Percentiles rank a stretch among this genome's conserved stretches.
Evolutionary conservation across 2,329 filamentous ascomycete genomes (phyloP).

Genomic region (Penicillium sp.): DNA sequence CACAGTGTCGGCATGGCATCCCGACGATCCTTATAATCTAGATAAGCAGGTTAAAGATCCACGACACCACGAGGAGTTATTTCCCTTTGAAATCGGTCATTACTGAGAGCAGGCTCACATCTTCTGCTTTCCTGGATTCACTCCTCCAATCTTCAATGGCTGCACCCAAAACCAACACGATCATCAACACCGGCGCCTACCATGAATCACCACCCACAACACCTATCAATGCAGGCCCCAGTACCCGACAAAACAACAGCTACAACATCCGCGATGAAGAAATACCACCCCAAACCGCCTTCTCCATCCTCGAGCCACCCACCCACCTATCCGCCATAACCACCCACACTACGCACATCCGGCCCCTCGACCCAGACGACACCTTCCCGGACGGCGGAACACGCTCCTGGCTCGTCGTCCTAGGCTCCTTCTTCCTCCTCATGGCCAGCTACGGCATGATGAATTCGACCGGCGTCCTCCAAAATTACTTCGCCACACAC

Average conservation of each 20-base stretch:
- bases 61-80: too few species aligned
- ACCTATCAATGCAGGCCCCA: background rate
- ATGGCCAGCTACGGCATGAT: constrained; percentile 53
- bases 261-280: constrained; percentile 18
- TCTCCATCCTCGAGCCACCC: constrained; percentile 26
- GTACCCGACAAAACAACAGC: background rate
- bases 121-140: background rate
- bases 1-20: background rate
- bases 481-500: constrained; percentile 52
- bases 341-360: constrained; percentile 26
- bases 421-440: constrained; percentile 44
- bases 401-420: constrained; percentile 42
- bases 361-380: constrained; percentile 18
- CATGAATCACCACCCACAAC: background rate
- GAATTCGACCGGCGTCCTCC: constrained; percentile 55
- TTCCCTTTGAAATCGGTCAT: background rate
- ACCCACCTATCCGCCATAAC: constrained; percentile 25
- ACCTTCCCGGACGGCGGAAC: constrained; percentile 41
- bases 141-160: background rate
- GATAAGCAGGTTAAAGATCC: background rate
- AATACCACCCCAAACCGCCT: constrained; percentile 21
- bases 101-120: background rate
- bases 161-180: background rate
- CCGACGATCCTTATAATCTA: background rate
- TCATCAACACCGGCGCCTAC: background rate